These are phyloP conservation scores for Polytolypa hystricis DNA, from an alignment of 2,329 filamentous ascomycete genomes.

Conservation along the genomic window DNA sequence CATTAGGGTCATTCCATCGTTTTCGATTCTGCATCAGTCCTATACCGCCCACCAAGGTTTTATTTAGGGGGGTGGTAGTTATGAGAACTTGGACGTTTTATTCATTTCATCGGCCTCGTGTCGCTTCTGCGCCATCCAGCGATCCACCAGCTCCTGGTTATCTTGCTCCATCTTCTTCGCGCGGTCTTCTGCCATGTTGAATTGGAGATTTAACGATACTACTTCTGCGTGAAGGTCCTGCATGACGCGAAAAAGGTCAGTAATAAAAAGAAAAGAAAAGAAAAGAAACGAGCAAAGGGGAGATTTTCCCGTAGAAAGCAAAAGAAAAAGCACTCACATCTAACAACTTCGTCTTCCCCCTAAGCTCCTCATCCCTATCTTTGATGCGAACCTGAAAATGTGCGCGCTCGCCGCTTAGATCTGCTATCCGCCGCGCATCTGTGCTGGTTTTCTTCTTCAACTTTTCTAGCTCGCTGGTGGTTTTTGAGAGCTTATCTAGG, in stretches of 20 bases:
- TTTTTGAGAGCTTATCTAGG: conserved; percentile 50
- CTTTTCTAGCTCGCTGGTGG: conserved; percentile 53
- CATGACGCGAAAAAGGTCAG: conserved; percentile 5
- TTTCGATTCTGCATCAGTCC: conserved; percentile 4
- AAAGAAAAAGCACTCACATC: conserved; percentile 42
- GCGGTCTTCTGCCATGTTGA: conserved; percentile 74
- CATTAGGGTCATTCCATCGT: neutral
- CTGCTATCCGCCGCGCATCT: conserved; percentile 51
- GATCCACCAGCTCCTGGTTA: conserved; percentile 77
- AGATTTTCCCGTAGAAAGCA: neutral
- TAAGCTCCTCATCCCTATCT: conserved; percentile 77
- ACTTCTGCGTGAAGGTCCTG: conserved; percentile 86
- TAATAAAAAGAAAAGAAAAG: neutral
- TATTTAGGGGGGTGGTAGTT: conserved; percentile 29
- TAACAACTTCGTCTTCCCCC: conserved; percentile 70
- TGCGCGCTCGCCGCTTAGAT: conserved; percentile 52
- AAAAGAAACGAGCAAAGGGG: conserved; percentile 1
- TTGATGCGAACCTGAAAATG: conserved; percentile 55
- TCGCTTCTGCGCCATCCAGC: conserved; percentile 84
- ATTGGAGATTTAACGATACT: conserved; percentile 72
- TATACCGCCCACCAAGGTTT: conserved; percentile 25
- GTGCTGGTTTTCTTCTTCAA: conserved; percentile 49
- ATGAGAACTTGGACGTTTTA: conserved; percentile 38
- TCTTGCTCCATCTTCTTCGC: conserved; percentile 63
- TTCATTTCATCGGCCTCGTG: conserved; percentile 86